Percentiles rank a stretch among this genome's conserved stretches.
Evolutionary conservation across 139 green algal species (phyloP).

Genomic region (Tetradesmus obliquus): DNA sequence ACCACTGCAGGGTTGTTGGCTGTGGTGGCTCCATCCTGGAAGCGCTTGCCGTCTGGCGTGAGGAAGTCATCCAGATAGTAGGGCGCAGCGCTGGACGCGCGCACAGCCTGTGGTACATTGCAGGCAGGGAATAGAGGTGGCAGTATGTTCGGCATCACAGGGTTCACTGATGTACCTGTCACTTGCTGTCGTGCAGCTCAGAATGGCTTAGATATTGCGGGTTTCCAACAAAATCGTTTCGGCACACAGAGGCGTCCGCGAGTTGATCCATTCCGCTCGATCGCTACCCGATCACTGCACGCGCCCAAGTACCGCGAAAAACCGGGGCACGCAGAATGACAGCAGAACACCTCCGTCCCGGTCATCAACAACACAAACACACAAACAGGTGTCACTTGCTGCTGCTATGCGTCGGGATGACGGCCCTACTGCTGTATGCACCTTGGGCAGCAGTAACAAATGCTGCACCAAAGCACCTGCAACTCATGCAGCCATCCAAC

Average conservation of each 20-base stretch:
- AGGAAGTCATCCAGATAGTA: constrained; percentile 92
- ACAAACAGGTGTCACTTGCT: background rate
- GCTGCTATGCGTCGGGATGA: background rate
- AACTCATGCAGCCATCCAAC: background rate
- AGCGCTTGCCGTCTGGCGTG: constrained; percentile 75
- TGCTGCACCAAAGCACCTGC: background rate
- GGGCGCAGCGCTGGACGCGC: constrained; percentile 87
- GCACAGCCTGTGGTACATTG: constrained; percentile 72
- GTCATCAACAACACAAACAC: background rate
- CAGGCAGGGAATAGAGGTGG: background rate
- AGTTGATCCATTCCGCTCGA: background rate
- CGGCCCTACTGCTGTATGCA: background rate
- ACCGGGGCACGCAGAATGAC: background rate
- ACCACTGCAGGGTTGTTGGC: constrained; percentile 96
- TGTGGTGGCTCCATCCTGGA: constrained; percentile 92
- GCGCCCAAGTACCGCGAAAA: background rate
- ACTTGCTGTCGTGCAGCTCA: no score
- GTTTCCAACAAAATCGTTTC: no score
- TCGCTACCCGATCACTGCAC: background rate
- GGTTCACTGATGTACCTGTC: no score
- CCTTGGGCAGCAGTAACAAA: background rate
- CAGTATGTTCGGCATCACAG: background rate
- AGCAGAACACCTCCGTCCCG: background rate
- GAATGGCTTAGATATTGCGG: no score
- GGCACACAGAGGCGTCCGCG: background rate